Evolutionary conservation across 2,329 filamentous ascomycete genomes (phyloP).

Genomic region (Epichloe bromicola): DNA sequence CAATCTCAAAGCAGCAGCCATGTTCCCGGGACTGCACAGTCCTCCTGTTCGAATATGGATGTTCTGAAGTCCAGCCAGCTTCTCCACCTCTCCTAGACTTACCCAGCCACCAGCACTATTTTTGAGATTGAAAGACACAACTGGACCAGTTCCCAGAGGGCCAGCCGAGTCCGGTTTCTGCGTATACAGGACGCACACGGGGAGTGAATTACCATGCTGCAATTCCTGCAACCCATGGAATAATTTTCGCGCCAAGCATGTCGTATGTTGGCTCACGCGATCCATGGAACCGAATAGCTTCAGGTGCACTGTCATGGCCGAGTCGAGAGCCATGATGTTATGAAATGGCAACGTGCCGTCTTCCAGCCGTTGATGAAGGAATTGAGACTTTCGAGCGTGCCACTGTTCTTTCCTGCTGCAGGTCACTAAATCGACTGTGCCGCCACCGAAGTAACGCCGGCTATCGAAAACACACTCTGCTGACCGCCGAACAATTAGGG

Average conservation of each 20-base stretch:
- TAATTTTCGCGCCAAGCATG: constrained; percentile 47
- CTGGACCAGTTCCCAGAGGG: constrained; percentile 48
- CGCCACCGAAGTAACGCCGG: constrained; percentile 81
- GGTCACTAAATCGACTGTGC: constrained; percentile 83
- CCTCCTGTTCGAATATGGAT: constrained; percentile 83
- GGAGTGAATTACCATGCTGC: constrained; percentile 53
- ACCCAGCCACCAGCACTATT: constrained; percentile 60
- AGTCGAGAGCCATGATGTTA: constrained; percentile 70
- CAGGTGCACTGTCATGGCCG: constrained; percentile 57
- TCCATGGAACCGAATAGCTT: constrained; percentile 60
- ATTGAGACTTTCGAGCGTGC: constrained; percentile 62
- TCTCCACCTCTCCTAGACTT: constrained; percentile 76
- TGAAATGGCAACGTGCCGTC: constrained; percentile 89
- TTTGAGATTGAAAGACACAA: constrained; percentile 72
- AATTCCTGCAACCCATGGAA: constrained; percentile 44
- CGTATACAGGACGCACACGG: constrained; percentile 56
- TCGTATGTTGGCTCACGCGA: constrained; percentile 57
- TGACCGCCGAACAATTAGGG: constrained; percentile 65
- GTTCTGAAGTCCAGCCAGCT: constrained; percentile 61
- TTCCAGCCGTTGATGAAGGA: constrained; percentile 71
- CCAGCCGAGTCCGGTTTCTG: constrained; percentile 9
- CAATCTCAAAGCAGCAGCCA: constrained; percentile 59
- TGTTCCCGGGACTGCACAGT: constrained; percentile 82
- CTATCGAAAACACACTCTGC: constrained; percentile 49
- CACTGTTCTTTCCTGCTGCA: constrained; percentile 59